phyloP scores from a whole-genome alignment of 73 alveolate species.

The Stentor roeselii region DNA sequence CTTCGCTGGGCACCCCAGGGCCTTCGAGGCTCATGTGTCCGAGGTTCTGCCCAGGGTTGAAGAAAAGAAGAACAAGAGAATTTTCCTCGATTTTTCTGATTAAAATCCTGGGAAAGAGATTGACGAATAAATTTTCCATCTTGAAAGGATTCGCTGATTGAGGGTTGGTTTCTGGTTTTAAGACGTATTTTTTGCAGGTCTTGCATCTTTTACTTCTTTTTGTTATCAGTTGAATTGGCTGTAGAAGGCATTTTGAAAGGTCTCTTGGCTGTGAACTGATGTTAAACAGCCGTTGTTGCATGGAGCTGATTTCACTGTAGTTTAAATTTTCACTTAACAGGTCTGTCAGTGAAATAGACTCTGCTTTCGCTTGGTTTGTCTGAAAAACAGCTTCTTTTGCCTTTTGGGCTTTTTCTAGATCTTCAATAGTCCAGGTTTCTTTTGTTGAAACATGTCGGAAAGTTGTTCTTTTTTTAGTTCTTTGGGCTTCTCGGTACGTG shows the following conservation, averaged over 20 bases:
- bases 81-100: conserved; percentile 30
- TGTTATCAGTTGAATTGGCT: conserved; percentile 37
- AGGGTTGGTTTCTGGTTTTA: conserved; percentile 49
- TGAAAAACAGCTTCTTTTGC: conserved; percentile 4
- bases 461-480: background rate
- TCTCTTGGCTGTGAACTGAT: conserved; percentile 33
- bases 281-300: conserved; percentile 38
- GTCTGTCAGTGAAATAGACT: conserved; percentile 26
- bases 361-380: background rate
- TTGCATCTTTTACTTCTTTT: conserved; percentile 49
- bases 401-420: conserved; percentile 25
- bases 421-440: conserved; percentile 32
- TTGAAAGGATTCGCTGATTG: conserved; percentile 35
- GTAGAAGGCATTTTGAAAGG: conserved; percentile 36
- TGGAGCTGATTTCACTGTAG: conserved; percentile 34
- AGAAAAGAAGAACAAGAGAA: background rate
- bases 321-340: conserved; percentile 32
- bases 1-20: background rate
- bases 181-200: conserved; percentile 41
- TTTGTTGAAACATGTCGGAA: background rate
- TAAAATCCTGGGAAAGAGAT: conserved; percentile 40
- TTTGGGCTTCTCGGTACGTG: background rate
- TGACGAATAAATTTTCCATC: conserved; percentile 42
- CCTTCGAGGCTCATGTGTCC: background rate
- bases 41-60: conserved; percentile 25